phyloP scores from a whole-genome alignment of 768 basidiomycete species.

The Trametes elegans region DNA sequence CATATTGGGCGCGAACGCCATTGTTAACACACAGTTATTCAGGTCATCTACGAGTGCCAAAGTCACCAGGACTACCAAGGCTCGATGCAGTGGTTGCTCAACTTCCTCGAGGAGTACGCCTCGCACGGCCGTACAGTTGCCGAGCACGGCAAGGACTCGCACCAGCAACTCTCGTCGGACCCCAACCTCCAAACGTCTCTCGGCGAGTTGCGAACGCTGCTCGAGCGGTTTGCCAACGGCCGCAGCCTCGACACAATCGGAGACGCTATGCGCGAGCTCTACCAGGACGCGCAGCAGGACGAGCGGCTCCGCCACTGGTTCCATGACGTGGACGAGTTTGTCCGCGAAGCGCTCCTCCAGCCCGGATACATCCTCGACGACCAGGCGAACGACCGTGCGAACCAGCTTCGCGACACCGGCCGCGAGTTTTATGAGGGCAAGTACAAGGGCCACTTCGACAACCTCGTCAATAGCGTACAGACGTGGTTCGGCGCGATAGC shows the following conservation, averaged over 20 bases:
- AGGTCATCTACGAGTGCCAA: constrained; percentile 86
- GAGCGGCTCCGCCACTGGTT: constrained; percentile 76
- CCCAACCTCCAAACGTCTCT: constrained; percentile 54
- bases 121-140: constrained; percentile 33
- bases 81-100: constrained; percentile 69
- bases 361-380: constrained; percentile 84
- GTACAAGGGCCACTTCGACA: constrained; percentile 78
- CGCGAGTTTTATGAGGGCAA: constrained; percentile 73
- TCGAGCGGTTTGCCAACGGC: constrained; percentile 89
- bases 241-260: constrained; percentile 63
- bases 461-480: constrained; percentile 64
- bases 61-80: constrained; percentile 88
- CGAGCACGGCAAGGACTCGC: constrained; percentile 23
- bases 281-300: constrained; percentile 73
- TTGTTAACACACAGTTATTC: neutral
- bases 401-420: constrained; percentile 64
- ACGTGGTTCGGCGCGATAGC: constrained; percentile 82
- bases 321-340: constrained; percentile 53
- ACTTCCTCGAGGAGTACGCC: constrained; percentile 60
- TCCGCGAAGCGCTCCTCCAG: constrained; percentile 71
- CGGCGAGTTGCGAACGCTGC: constrained; percentile 69
- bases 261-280: constrained; percentile 69
- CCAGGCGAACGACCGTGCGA: constrained; percentile 62
- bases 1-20: neutral
- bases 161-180: constrained; percentile 40